Base-by-base conservation (phyloP, 1,139 yeast genomes). In the Geotrichum cucujoidarum region DNA sequence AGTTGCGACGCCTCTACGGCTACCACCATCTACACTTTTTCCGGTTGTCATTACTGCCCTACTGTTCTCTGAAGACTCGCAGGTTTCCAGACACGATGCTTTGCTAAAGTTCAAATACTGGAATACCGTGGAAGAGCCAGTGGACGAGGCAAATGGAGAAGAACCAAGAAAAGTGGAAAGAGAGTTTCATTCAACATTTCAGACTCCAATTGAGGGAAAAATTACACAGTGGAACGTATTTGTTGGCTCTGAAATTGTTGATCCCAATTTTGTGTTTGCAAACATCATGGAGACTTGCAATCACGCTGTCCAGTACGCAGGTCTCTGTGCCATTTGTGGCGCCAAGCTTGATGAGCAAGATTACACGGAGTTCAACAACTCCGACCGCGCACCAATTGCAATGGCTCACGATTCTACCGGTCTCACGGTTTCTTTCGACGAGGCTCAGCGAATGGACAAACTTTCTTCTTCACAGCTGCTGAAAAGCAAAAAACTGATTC, bases 231-330 rank as follows among this genome's bases (percentile, higher is more conserved):
- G 89, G 56, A 62, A 69, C 32, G 75, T 87, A 5, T 62, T 66
- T 4, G 71, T 71, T 1, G 82, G 85, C 38, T 87, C 85, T 54
- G 81, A 78, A 54, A 72, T 90, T 7, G 69, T 33, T 35, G 37
- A 47, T 37, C 33, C 37, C 13, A 32, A 30, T 21, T 43, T 42
- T 24, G 45, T 51, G 20, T 53, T 27, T 24, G 75, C 81, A 35
- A 68, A 73, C 41, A 74, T 92, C 14, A 66, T 72, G 40, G 97
- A 94, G 62, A 90, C 95, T 0, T 92, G 99, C 61, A 75, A 88
- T 10, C 99, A 92, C 64, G 80, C 94, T 1, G 92, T 94, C n/a
- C 97, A 92, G 58, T 92, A 84, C 61, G 95, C 95, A 16, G 98
- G 98, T 0, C 72, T 92, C 40, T 92, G 99, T 70, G 97, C 97